These are phyloP conservation scores for Cydonia oblonga DNA, from an alignment of 331 rosid genomes.

Conservation along the genomic window DNA sequence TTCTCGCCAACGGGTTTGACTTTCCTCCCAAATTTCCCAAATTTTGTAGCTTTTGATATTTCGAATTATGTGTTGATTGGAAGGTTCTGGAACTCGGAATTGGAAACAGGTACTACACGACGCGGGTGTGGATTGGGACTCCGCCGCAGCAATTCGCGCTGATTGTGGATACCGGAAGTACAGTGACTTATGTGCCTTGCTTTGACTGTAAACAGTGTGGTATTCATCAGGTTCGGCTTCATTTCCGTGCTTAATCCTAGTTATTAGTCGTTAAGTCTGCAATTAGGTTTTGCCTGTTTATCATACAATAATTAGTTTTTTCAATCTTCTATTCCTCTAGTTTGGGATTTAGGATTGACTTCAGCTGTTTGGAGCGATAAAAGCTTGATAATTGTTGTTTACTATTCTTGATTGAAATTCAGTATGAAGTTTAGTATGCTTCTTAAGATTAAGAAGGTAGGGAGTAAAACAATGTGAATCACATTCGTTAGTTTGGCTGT, in stretches of 20 bases:
- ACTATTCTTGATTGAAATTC: not conserved
- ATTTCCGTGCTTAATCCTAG: not conserved
- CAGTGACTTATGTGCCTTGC: conserved; percentile 48
- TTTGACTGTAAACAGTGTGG: conserved; percentile 32
- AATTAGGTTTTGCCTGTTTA: not conserved
- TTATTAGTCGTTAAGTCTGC: not conserved
- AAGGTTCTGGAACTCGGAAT: not conserved
- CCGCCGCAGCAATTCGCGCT: conserved; percentile 44
- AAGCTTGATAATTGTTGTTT: not conserved
- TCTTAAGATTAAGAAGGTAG: not conserved
- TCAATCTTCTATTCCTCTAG: not conserved
- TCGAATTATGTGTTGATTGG: not conserved
- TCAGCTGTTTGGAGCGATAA: not conserved
- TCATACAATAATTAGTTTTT: not conserved
- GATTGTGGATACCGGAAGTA: conserved; percentile 44
- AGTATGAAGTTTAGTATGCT: not conserved
- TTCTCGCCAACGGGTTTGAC: conserved; percentile 33
- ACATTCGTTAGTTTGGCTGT: not conserved
- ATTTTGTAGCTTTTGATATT: not conserved
- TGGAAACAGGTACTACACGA: conserved; percentile 31
- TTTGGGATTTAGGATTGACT: not conserved
- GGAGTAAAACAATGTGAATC: not conserved
- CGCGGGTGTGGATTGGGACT: conserved; percentile 40
- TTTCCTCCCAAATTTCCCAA: not conserved
- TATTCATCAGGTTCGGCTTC: conserved; percentile 32